Evolutionary conservation across 2,329 filamentous ascomycete genomes (phyloP).

Genomic region (Mollisiaceae sp.): DNA sequence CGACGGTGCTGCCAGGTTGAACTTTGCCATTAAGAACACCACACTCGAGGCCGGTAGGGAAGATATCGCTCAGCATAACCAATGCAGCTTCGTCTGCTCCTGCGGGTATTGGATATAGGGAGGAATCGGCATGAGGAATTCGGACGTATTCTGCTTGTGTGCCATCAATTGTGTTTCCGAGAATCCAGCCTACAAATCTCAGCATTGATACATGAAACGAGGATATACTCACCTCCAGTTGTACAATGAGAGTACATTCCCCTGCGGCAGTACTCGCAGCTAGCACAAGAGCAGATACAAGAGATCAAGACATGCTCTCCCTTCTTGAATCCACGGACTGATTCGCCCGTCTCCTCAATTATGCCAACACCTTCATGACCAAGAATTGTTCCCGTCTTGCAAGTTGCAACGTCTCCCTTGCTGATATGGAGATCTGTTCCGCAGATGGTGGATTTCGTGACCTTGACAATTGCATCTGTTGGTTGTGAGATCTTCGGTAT

Average conservation of each 20-base stretch:
- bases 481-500: constrained; percentile 48
- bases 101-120: constrained; percentile 79
- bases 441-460: constrained; percentile 57
- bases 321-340: constrained; percentile 52
- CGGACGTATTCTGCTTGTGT: constrained; percentile 87
- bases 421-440: constrained; percentile 61
- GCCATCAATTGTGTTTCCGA: constrained; percentile 69
- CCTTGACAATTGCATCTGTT: constrained; percentile 55
- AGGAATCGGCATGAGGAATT: constrained; percentile 80
- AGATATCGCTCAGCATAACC: constrained; percentile 60
- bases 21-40: constrained; percentile 58
- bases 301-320: constrained; percentile 59
- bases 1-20: constrained; percentile 56
- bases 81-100: constrained; percentile 81
- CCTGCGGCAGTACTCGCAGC: constrained; percentile 55
- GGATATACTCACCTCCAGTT: constrained; percentile 47
- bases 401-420: constrained; percentile 57
- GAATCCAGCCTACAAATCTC: constrained; percentile 49
- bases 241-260: constrained; percentile 59
- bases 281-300: constrained; percentile 56
- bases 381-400: constrained; percentile 51
- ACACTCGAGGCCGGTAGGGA: constrained; percentile 61
- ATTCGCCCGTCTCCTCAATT: constrained; percentile 50
- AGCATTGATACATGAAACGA: neutral
- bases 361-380: constrained; percentile 60